These are phyloP conservation scores for Vaccinium vitisidaea DNA, from an alignment of 148 eudicot species.

Conservation along the genomic window DNA sequence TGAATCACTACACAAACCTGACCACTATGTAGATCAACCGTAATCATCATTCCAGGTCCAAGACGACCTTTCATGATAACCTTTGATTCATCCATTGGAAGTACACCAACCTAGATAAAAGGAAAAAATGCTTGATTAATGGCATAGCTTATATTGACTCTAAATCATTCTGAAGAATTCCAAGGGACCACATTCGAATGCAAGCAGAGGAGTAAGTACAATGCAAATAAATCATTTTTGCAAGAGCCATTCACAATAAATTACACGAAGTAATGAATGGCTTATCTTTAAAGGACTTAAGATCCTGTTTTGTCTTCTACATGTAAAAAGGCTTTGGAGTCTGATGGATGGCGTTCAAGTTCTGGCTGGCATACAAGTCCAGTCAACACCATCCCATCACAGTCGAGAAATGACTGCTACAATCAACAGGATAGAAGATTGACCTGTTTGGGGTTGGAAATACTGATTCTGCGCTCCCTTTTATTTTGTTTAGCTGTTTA, in stretches of 20 bases:
- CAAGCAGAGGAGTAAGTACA: neutral
- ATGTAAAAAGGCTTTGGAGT: neutral
- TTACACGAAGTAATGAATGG: neutral
- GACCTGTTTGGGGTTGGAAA: neutral
- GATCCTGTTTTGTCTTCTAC: neutral
- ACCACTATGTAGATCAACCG: slow-evolving; percentile 81
- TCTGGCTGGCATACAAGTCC: neutral
- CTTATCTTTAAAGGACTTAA: neutral
- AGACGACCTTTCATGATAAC: slow-evolving; percentile 94
- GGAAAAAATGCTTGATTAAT: slow-evolving; percentile 33
- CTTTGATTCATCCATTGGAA: slow-evolving; percentile 96
- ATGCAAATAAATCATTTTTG: neutral
- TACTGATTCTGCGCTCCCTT: neutral
- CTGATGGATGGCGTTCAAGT: neutral
- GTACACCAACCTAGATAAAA: slow-evolving; percentile 82
- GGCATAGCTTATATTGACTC: slow-evolving; percentile 22
- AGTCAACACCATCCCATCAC: neutral
- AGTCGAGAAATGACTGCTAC: neutral
- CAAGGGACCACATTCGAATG: neutral
- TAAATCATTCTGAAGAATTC: neutral
- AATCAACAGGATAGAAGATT: neutral
- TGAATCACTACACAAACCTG: slow-evolving; percentile 58
- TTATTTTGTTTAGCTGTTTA: neutral
- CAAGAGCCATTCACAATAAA: neutral
- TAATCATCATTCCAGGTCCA: slow-evolving; percentile 99